These are phyloP conservation scores for Sporisorium iseilematis-ciliati DNA, from an alignment of 1,284 basidiomycete genomes.

Conservation along the genomic window DNA sequence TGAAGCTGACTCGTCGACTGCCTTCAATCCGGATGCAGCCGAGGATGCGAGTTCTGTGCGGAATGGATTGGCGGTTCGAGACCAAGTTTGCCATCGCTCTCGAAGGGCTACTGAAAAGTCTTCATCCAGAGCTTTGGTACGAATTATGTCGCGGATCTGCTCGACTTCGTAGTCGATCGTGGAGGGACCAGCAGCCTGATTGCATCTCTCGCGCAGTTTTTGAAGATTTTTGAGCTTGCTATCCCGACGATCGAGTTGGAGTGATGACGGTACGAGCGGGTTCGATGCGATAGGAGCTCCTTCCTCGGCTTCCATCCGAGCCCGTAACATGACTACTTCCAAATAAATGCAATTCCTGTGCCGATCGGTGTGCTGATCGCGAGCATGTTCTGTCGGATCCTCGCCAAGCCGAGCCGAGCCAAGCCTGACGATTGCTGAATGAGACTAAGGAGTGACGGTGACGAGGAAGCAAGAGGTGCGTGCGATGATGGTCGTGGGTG, in stretches of 20 bases:
- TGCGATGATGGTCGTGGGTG: constrained; percentile 1
- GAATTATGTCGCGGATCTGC: constrained; percentile 16
- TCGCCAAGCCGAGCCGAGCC: background rate
- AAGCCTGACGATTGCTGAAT: background rate
- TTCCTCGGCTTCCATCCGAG: background rate
- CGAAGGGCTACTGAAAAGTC: constrained; percentile 42
- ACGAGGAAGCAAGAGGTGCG: background rate
- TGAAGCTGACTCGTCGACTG: constrained; percentile 5
- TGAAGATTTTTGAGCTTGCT: constrained; percentile 19
- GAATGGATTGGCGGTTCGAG: constrained; percentile 34
- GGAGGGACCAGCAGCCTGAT: constrained; percentile 4
- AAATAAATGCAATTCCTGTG: background rate
- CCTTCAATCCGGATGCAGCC: constrained; percentile 24
- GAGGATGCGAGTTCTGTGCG: constrained; percentile 33
- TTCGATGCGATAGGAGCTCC: constrained; percentile 26
- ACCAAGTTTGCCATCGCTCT: constrained; percentile 52
- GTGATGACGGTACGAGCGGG: constrained; percentile 9
- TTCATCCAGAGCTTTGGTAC: constrained; percentile 31
- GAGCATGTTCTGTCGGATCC: background rate
- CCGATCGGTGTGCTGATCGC: background rate
- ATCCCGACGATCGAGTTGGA: constrained; percentile 26
- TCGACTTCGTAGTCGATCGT: constrained; percentile 36
- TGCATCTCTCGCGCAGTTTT: constrained; percentile 7
- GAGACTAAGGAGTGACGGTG: background rate
- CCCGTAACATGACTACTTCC: constrained; percentile 11